Evolutionary conservation across 2,329 filamentous ascomycete genomes (phyloP).

Genomic region (Fusarium napiforme): DNA sequence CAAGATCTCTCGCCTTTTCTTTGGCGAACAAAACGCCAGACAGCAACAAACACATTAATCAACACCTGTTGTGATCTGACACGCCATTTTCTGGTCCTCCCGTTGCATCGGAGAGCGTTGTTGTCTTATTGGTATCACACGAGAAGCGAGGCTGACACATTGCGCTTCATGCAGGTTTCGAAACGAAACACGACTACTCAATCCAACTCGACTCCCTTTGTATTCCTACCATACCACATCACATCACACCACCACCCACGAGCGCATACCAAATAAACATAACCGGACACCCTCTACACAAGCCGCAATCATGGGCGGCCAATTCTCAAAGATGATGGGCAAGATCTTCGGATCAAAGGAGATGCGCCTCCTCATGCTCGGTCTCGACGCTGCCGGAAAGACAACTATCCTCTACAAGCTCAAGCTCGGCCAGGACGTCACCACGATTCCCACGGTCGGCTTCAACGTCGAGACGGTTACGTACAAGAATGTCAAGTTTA

Average conservation of each 20-base stretch:
- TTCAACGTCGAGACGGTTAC: conserved; percentile 99
- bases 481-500: conserved; percentile 99
- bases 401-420: conserved; percentile 99
- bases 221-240: conserved; percentile 5
- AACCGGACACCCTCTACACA: not conserved
- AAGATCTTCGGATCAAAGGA: conserved; percentile 99
- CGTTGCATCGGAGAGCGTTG: not conserved
- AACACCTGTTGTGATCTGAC: not conserved
- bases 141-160: conserved; percentile 12
- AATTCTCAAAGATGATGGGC: conserved; percentile 95
- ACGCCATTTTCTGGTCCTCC: conserved; percentile 1
- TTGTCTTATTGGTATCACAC: not conserved
- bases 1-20: not conserved
- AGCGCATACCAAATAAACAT: conserved; percentile 2
- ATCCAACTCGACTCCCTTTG: not conserved
- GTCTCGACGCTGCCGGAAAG: conserved; percentile 97
- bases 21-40: not conserved
- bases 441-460: conserved; percentile 96
- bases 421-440: conserved; percentile 97
- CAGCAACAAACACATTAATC: not conserved
- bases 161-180: conserved; percentile 8
- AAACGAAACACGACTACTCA: conserved; percentile 5
- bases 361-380: conserved; percentile 98
- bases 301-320: conserved; percentile 80
- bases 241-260: not conserved